phyloP scores from a whole-genome alignment of 257 asterid species.

The Forsythia suspensa region DNA sequence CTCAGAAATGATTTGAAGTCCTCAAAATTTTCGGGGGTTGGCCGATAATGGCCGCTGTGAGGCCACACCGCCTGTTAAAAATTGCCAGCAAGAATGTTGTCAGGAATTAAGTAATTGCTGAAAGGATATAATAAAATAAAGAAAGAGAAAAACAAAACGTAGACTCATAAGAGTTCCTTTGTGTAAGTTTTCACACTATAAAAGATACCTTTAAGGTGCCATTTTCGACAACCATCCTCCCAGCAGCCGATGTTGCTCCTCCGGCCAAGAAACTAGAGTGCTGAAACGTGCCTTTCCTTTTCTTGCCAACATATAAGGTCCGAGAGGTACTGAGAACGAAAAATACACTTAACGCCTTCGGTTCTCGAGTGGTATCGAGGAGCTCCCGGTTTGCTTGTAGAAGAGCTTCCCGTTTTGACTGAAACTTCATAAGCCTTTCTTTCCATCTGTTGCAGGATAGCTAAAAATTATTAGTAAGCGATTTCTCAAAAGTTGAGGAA shows the following conservation, averaged over 20 bases:
- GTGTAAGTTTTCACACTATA: not conserved
- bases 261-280: constrained; percentile 77
- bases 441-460: constrained; percentile 44
- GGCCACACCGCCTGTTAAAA: constrained; percentile 60
- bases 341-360: constrained; percentile 52
- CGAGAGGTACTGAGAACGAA: constrained; percentile 61
- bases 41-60: constrained; percentile 69
- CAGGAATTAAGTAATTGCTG: not conserved
- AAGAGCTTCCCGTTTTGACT: constrained; percentile 50
- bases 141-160: too few relatives aligned
- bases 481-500: not conserved
- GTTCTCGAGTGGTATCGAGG: constrained; percentile 40
- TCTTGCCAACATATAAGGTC: constrained; percentile 49
- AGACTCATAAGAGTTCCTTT: not conserved
- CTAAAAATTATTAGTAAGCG: not conserved
- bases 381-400: constrained; percentile 49
- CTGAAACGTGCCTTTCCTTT: constrained; percentile 64
- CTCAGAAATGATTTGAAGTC: constrained; percentile 54
- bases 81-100: not conserved
- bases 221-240: constrained; percentile 56
- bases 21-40: constrained; percentile 61
- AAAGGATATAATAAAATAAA: not conserved
- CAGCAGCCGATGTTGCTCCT: constrained; percentile 71
- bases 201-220: constrained; percentile 46
- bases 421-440: constrained; percentile 55